Evolutionary conservation across 2,329 filamentous ascomycete species (phyloP).

Genomic region (Ophiostoma triangulosporum): DNA sequence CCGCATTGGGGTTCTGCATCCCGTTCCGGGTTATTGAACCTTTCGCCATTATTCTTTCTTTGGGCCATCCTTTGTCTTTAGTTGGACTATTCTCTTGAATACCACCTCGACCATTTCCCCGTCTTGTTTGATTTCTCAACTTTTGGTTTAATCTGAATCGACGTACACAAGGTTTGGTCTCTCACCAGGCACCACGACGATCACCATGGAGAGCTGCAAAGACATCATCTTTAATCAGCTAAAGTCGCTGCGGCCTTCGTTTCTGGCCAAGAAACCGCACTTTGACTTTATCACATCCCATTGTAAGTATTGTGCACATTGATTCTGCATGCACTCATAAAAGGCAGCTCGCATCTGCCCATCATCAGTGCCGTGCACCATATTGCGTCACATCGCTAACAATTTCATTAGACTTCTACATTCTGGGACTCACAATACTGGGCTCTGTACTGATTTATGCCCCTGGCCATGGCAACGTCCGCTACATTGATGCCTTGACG

Average conservation of each 20-base stretch:
- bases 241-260: slow-evolving; percentile 39
- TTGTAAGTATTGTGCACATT: slow-evolving; percentile 37
- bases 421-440: slow-evolving; percentile 58
- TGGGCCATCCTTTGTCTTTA: too few relatives aligned
- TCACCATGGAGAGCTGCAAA: slow-evolving; percentile 10
- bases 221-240: slow-evolving; percentile 27
- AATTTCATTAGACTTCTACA: slow-evolving; percentile 40
- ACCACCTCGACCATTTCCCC: too few relatives aligned
- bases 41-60: not conserved
- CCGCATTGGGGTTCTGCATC: slow-evolving; percentile 1
- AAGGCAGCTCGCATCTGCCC: not conserved
- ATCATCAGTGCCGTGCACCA: not conserved
- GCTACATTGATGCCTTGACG: slow-evolving; percentile 80
- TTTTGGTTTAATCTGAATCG: too few relatives aligned
- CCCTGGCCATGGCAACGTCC: slow-evolving; percentile 29
- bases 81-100: too few relatives aligned
- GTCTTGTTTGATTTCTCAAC: too few relatives aligned
- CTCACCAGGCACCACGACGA: not conserved
- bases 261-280: slow-evolving; percentile 47
- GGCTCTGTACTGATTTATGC: slow-evolving; percentile 67
- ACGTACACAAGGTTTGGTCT: too few relatives aligned
- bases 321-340: not conserved
- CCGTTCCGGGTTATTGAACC: not conserved
- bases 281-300: slow-evolving; percentile 75
- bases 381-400: not conserved